Evolutionary conservation across 805 yeast genomes (phyloP).

Genomic region (Saccharomyces mikatae): DNA sequence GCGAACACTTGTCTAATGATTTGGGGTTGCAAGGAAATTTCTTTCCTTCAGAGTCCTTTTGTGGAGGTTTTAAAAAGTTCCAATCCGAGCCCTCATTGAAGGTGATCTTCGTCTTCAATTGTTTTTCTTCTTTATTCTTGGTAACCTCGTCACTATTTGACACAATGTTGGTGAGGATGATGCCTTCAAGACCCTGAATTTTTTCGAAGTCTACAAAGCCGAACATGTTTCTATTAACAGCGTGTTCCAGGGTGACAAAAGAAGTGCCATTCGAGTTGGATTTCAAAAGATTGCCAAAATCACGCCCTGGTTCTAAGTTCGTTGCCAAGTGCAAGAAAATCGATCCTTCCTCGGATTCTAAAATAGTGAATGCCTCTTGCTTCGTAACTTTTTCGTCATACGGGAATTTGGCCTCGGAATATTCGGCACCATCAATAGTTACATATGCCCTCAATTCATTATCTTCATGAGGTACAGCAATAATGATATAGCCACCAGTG

Average conservation of each 20-base stretch:
- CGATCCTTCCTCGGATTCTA: conserved; percentile 64
- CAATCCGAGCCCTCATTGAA: conserved; percentile 91
- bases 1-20: conserved; percentile 55
- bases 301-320: conserved; percentile 38
- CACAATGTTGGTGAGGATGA: conserved; percentile 66
- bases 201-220: conserved; percentile 90
- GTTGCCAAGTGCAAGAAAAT: conserved; percentile 81
- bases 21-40: conserved; percentile 45
- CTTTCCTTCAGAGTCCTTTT: conserved; percentile 51
- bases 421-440: conserved; percentile 67
- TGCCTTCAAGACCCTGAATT: conserved; percentile 77
- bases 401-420: conserved; percentile 78
- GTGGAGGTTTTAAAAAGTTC: conserved; percentile 65
- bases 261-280: conserved; percentile 89
- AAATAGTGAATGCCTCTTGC: conserved; percentile 68
- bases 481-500: conserved; percentile 63
- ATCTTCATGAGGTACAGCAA: conserved; percentile 50
- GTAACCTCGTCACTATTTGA: conserved; percentile 39
- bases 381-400: conserved; percentile 46
- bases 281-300: conserved; percentile 74
- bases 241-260: conserved; percentile 56
- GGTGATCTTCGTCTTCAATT: conserved; percentile 63
- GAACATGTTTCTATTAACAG: conserved; percentile 61
- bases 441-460: conserved; percentile 58
- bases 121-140: conserved; percentile 40